Base-by-base conservation (phyloP, 768 basidiomycete genomes). In the Porphyrellus cyaneotinctus region DNA sequence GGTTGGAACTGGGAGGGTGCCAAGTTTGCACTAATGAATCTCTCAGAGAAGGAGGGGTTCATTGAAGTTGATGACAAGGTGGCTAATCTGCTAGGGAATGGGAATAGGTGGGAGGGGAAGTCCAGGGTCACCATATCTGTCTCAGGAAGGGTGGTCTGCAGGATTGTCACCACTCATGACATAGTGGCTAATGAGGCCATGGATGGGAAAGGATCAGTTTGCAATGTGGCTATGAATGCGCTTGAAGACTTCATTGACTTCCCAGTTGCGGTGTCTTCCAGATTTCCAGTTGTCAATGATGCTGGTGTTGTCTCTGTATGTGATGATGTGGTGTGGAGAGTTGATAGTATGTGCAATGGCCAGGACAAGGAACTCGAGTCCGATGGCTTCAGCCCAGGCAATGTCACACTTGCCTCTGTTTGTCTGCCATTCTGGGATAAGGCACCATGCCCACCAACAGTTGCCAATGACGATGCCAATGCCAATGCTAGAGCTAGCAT, bases 371-470 rank as follows among this genome's bases (percentile, higher is more conserved):
- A 57, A 5, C 2, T 57, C 35, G 5, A 57, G 37, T 1, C 47
- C 45, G 7, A 66, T 15, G 2, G 58, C 66, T 54, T 67, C 55
- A 0, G 55, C 63, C 63, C 65, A 67, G 1, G 50, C 44, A 14
- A 67, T 67, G 39, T 67, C 63, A 0, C 51, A 6, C 2, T 48
- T 10, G 2, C 30, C 30, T 0, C 17, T 14, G 0, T 4, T 17
- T 0, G 32, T 28, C 4, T 56, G 22, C 65, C 65, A 66, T 0
- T 28, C 49, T 2, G 56, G 47, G 31, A 64, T 5, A 23, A 62
- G 37, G 12, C 35, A 6, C 50, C 55, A 56, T 0, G 47, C 55
- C 8, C 24, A 3, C 51, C 47, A 56, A 0, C 2, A 1, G 1
- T 43, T 1, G 0, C 47, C 22, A n/a, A 58, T 53, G 42, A 33